Evolutionary conservation across 805 yeast genomes (phyloP).

Genomic region (Ogataea saltuana): DNA sequence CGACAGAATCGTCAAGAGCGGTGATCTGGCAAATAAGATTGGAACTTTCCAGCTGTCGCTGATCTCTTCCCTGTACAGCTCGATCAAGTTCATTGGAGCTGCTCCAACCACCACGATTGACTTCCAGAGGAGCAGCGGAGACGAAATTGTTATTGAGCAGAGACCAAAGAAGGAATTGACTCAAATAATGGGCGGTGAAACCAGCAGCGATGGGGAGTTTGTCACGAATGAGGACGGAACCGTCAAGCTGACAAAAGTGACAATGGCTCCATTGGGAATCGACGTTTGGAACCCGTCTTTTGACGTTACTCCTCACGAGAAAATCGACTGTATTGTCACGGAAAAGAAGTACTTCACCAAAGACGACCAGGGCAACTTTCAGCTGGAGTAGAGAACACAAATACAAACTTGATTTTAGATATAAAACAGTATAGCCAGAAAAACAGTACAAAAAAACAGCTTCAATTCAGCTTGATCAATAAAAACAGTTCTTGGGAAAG

Average conservation of each 20-base stretch:
- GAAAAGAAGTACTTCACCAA: constrained; percentile 66
- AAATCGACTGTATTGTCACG: constrained; percentile 88
- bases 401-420: background rate
- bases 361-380: constrained; percentile 49
- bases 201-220: constrained; percentile 37
- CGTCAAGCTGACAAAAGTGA: constrained; percentile 50
- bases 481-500: constrained; percentile 6
- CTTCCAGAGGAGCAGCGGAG: constrained; percentile 62
- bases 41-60: constrained; percentile 90
- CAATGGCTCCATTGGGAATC: constrained; percentile 82
- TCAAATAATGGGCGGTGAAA: constrained; percentile 66
- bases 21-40: constrained; percentile 95
- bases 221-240: constrained; percentile 28
- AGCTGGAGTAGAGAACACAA: constrained; percentile 12
- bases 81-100: constrained; percentile 85
- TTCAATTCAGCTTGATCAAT: background rate
- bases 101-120: constrained; percentile 95
- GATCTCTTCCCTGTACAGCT: constrained; percentile 61
- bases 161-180: constrained; percentile 82
- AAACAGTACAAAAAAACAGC: constrained; percentile 3
- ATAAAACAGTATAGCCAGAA: constrained; percentile 11
- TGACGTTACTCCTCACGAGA: constrained; percentile 83
- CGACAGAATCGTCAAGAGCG: constrained; percentile 88
- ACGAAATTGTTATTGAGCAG: constrained; percentile 79
- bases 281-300: constrained; percentile 96